Conservation (phyloP, 2,329 filamentous ascomycete species). For the Cladobotryum mycophilum region DNA sequence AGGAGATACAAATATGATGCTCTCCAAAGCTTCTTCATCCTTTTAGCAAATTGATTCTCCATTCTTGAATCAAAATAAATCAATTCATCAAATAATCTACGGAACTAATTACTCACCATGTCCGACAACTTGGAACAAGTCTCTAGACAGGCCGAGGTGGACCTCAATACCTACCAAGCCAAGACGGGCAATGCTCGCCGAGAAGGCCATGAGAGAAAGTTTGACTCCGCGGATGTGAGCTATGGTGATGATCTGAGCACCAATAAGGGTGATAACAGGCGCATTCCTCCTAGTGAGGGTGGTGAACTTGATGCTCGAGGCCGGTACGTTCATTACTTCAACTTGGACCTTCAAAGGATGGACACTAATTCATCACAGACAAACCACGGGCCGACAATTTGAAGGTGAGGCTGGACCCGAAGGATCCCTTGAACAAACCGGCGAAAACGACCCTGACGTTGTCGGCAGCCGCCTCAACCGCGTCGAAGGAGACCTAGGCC, state of each 20-base stretch:
- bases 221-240: conserved; percentile 19
- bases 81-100: neutral
- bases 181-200: conserved; percentile 39
- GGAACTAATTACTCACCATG: neutral
- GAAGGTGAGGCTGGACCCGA: conserved; percentile 39
- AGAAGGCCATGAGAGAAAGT: conserved; percentile 35
- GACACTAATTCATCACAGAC: conserved; percentile 22
- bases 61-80: neutral
- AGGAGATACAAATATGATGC: neutral
- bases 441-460: conserved; percentile 33
- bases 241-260: conserved; percentile 41
- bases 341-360: neutral
- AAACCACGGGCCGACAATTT: conserved; percentile 38
- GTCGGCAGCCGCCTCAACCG: conserved; percentile 20
- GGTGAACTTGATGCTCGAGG: conserved; percentile 38
- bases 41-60: neutral
- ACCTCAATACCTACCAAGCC: conserved; percentile 42
- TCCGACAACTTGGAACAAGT: conserved; percentile 33
- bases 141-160: conserved; percentile 39
- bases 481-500: conserved; percentile 17
- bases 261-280: conserved; percentile 39
- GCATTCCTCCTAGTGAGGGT: conserved; percentile 40
- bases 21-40: neutral
- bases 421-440: conserved; percentile 30
- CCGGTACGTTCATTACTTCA: conserved; percentile 27